Conservation (phyloP, 1,284 basidiomycete genomes). For the Peniophora sp. region DNA sequence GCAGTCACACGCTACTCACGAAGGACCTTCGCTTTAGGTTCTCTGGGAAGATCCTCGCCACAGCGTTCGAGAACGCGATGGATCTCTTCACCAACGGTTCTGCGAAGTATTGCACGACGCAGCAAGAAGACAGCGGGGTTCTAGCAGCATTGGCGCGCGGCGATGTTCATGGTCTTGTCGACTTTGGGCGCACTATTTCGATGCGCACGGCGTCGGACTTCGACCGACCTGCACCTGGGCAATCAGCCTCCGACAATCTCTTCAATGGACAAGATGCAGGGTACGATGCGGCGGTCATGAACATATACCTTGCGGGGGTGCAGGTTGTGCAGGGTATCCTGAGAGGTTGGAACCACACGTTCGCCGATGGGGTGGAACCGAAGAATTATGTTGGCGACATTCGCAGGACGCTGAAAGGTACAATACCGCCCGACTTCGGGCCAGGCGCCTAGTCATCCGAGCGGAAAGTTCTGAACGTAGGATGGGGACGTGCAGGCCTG, state of each 20-base stretch:
- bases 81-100: conserved; percentile 28
- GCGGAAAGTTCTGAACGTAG: no score
- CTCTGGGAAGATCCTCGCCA: conserved; percentile 19
- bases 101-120: conserved; percentile 34
- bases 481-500: no score
- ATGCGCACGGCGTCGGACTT: conserved; percentile 39
- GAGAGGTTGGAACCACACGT: conserved; percentile 18
- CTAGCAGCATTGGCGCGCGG: conserved; percentile 36
- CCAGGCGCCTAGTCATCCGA: no score
- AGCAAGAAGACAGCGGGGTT: conserved; percentile 44
- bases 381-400: conserved; percentile 25
- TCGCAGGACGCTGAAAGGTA: no score
- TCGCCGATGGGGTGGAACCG: conserved; percentile 18
- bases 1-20: no score
- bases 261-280: conserved; percentile 13
- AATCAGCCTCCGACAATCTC: conserved; percentile 16
- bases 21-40: no score
- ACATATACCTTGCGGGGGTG: conserved; percentile 21
- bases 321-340: conserved; percentile 23
- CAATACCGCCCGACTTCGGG: no score
- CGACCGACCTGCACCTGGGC: conserved; percentile 28
- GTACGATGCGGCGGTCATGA: conserved; percentile 17
- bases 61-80: conserved; percentile 35
- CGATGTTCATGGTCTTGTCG: conserved; percentile 27
- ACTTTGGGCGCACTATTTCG: conserved; percentile 36